Conservation (phyloP, 1,284 basidiomycete genomes). For the Somion occarium region DNA sequence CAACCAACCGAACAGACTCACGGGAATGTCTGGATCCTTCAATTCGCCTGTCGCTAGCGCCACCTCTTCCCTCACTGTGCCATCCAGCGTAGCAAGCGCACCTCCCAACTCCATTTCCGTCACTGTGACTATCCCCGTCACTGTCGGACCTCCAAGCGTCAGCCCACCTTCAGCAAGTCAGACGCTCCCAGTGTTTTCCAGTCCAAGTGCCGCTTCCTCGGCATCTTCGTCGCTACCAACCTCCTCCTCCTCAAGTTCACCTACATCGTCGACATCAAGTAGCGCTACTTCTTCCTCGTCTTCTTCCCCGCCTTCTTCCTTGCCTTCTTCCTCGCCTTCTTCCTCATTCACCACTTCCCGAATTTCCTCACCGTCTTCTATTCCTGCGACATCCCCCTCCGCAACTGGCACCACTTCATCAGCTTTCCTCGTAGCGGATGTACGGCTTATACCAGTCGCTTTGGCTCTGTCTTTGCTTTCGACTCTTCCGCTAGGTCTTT, state of each 20-base stretch:
- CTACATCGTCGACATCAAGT: not conserved
- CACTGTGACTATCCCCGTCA: conserved; percentile 9
- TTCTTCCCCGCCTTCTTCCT: not conserved
- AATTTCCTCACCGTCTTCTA: not conserved
- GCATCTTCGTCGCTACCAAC: not conserved
- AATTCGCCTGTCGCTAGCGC: conserved; percentile 41
- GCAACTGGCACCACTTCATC: not conserved
- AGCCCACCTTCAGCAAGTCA: not conserved
- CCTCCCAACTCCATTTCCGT: conserved; percentile 15
- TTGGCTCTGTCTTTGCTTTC: not conserved
- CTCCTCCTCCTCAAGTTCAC: not conserved
- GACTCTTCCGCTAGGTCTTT: not conserved
- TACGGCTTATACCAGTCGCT: not conserved
- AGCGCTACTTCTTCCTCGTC: not conserved
- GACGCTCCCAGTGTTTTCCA: not conserved
- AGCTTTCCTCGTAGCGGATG: not conserved
- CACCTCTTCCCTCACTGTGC: conserved; percentile 42
- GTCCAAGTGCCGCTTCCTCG: not conserved
- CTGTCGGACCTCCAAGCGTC: not conserved
- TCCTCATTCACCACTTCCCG: not conserved
- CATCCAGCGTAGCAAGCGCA: conserved; percentile 29
- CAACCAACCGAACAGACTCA: conserved; percentile 44
- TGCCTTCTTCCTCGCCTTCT: not conserved
- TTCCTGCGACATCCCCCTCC: not conserved
- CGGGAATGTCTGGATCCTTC: conserved; percentile 56